These are phyloP conservation scores for Podila horticola DNA, from an alignment of 192 early-diverging fungal genomes.

Conservation along the genomic window DNA sequence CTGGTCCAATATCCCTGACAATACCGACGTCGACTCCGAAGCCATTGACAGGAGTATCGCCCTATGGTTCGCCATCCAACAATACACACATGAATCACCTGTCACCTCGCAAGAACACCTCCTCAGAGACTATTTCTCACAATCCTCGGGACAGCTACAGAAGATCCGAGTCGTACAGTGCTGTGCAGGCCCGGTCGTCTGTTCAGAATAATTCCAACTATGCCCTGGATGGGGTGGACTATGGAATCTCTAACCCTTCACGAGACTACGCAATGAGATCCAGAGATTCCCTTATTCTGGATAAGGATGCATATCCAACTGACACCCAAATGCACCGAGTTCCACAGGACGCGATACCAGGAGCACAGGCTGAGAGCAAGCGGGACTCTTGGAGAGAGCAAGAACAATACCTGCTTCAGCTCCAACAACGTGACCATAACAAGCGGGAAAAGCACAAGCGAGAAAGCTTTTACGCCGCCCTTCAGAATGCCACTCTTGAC, in stretches of 20 bases:
- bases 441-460: slow-evolving; percentile 43
- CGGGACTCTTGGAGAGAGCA: slow-evolving; percentile 16
- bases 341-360: background rate
- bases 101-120: slow-evolving; percentile 28
- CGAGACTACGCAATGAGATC: slow-evolving; percentile 28
- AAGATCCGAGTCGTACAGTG: slow-evolving; percentile 37
- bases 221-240: slow-evolving; percentile 10
- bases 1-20: slow-evolving; percentile 14
- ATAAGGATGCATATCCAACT: slow-evolving; percentile 3
- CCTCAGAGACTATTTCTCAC: slow-evolving; percentile 6
- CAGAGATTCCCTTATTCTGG: background rate
- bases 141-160: slow-evolving; percentile 29
- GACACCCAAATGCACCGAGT: background rate
- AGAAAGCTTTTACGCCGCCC: slow-evolving; percentile 44
- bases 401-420: slow-evolving; percentile 15
- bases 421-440: slow-evolving; percentile 5
- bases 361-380: background rate
- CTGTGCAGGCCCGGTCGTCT: slow-evolving; percentile 28
- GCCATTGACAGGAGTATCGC: slow-evolving; percentile 15
- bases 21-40: slow-evolving; percentile 10
- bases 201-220: slow-evolving; percentile 23
- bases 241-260: background rate
- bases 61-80: slow-evolving; percentile 42
- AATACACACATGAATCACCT: slow-evolving; percentile 31
- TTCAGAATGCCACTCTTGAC: slow-evolving; percentile 15